Conservation (phyloP, 805 yeast species). For the Suhomyces kilbournensis region DNA sequence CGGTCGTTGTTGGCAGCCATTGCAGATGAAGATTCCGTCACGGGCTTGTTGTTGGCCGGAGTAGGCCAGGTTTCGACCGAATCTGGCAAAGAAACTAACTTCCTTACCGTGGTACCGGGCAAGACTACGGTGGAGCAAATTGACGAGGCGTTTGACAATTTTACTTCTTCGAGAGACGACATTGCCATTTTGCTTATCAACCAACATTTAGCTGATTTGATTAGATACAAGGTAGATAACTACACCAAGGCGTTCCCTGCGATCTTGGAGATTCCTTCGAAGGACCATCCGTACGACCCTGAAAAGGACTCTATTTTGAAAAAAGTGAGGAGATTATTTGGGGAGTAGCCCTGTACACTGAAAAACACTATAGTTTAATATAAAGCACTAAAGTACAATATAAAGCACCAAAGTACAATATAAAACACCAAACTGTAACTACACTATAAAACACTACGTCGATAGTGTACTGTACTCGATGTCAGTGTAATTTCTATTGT, state of each 20-base stretch:
- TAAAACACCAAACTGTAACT: too few relatives aligned
- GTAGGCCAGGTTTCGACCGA: slow-evolving; percentile 77
- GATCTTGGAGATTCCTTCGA: slow-evolving; percentile 92
- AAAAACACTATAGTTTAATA: too few relatives aligned
- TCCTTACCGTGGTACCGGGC: slow-evolving; percentile 70
- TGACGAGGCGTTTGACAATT: slow-evolving; percentile 69
- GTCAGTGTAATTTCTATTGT: too few relatives aligned
- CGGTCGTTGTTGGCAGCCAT: slow-evolving; percentile 87
- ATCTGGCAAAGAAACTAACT: slow-evolving; percentile 70
- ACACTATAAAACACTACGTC: too few relatives aligned
- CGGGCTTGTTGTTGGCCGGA: slow-evolving; percentile 94
- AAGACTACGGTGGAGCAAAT: slow-evolving; percentile 77
- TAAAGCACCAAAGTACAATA: too few relatives aligned
- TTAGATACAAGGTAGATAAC: slow-evolving; percentile 76
- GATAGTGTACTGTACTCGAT: too few relatives aligned
- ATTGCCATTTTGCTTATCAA: slow-evolving; percentile 90
- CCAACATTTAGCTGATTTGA: slow-evolving; percentile 91
- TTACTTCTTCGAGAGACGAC: slow-evolving; percentile 73
- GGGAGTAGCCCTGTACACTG: slow-evolving; percentile 52
- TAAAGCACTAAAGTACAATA: too few relatives aligned
- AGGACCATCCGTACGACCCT: slow-evolving; percentile 98
- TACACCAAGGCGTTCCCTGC: slow-evolving; percentile 95
- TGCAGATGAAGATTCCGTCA: slow-evolving; percentile 97
- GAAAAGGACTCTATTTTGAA: slow-evolving; percentile 94
- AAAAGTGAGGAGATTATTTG: slow-evolving; percentile 91